phyloP scores from a whole-genome alignment of 2,329 filamentous ascomycete genomes.

The Pyricularia grisea region DNA sequence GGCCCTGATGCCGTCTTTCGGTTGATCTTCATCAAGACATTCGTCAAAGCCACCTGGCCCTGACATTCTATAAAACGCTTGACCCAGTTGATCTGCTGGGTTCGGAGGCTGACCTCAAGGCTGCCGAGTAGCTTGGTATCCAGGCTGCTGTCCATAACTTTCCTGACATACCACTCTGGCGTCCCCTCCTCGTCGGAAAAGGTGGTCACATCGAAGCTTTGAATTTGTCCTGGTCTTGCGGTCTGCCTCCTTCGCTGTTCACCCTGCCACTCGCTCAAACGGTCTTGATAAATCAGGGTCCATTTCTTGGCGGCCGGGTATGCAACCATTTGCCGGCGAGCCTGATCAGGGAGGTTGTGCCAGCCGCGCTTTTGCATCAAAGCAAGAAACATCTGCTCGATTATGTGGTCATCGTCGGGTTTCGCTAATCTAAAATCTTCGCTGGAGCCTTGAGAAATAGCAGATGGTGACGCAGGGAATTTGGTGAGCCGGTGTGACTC shows the following conservation, averaged over 20 bases:
- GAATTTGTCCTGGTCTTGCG: slow-evolving; percentile 61
- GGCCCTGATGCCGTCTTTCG: slow-evolving; percentile 71
- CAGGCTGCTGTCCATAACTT: slow-evolving; percentile 92
- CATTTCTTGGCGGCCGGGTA: slow-evolving; percentile 95
- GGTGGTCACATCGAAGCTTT: slow-evolving; percentile 59
- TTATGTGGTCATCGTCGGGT: slow-evolving; percentile 70
- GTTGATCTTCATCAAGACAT: slow-evolving; percentile 88
- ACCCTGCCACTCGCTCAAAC: slow-evolving; percentile 84
- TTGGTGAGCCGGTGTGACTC: slow-evolving; percentile 50
- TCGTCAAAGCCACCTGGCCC: slow-evolving; percentile 91
- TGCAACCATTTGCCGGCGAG: slow-evolving; percentile 88
- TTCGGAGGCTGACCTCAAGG: slow-evolving; percentile 87
- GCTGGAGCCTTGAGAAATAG: slow-evolving; percentile 20
- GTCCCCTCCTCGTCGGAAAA: slow-evolving; percentile 90
- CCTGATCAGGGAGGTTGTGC: slow-evolving; percentile 94
- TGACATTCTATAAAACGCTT: slow-evolving; percentile 95
- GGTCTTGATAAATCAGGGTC: slow-evolving; percentile 93
- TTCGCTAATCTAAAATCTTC: slow-evolving; percentile 56
- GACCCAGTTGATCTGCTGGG: slow-evolving; percentile 97
- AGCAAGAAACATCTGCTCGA: slow-evolving; percentile 85
- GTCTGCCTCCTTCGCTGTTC: slow-evolving; percentile 82
- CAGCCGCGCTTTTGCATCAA: slow-evolving; percentile 97
- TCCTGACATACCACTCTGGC: slow-evolving; percentile 96
- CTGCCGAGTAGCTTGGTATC: slow-evolving; percentile 86
- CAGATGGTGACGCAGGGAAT: slow-evolving; percentile 28